Evolutionary conservation across 805 yeast genomes (phyloP), one percentile per base, ranked within the genome.

Genomic region (Candida palmyrensis): DNA sequence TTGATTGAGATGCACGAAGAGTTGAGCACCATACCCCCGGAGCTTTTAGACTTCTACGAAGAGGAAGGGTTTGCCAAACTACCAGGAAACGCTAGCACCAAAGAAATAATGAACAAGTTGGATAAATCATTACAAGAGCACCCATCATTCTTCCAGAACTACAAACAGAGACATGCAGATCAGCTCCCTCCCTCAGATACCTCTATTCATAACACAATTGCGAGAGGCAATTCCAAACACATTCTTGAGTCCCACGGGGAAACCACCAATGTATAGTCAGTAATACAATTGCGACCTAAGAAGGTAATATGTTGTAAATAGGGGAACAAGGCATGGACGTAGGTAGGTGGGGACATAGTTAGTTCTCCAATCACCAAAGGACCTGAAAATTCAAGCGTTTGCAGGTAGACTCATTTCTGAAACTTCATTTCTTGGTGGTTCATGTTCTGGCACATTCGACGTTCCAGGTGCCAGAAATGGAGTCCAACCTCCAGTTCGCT

Each of bases 1-100:
- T 64, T 92, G 54, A 88, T 92, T 41, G 84, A 84, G 38, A 70
- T 78, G 39, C 88, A 85, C 53, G 89, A 83, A 42, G 84, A 83
- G 37, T 71, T 90, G 40, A 74, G 87, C 25, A 67, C 78, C 33
- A 80, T 90, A 25, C 97, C 98, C 0, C 57, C 55, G 2, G 89
- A 78, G 43, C 49, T 87, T 25, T 49, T 71, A 46, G 62, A 62
- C 7, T 55, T 82, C 24, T 68, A 71, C 43, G 65, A 71, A 12
- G 59, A 62, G 29, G 65, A 73, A 45, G 72, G 65, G 15, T 73
- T 64, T 38, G 36, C 37, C 13, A 44, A 43, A 16, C 40, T 37
- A 18, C 11, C 42, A 8, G 55, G 51, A 10, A 40, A 43, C 9
- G 25, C 50, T 2, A 32, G 59, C 2, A 47, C 68, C 3, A 66